Evolutionary conservation across 2,329 filamentous ascomycete species (phyloP).

Genomic region (Trichophyton simii): DNA sequence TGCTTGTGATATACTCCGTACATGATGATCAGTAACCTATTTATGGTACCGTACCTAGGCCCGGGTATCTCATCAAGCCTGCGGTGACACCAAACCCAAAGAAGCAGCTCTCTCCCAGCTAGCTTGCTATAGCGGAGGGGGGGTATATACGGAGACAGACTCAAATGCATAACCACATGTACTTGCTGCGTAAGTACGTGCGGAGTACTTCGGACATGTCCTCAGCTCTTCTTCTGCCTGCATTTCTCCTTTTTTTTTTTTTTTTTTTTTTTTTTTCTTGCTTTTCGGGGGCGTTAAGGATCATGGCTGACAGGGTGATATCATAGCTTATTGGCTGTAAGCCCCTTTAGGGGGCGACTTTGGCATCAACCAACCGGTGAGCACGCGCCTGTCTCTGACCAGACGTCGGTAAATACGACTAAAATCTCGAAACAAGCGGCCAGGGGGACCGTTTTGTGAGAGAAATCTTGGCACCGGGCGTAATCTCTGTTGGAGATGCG

Average conservation of each 20-base stretch:
- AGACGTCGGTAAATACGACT: neutral
- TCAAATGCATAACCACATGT: neutral
- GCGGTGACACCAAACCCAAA: neutral
- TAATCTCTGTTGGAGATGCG: conserved; percentile 1
- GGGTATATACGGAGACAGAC: neutral
- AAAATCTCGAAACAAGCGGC: conserved; percentile 1
- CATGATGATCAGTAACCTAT: neutral
- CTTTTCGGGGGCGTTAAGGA: neutral
- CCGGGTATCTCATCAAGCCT: neutral
- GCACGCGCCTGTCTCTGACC: conserved; percentile 1
- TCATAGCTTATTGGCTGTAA: neutral
- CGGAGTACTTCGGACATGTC: neutral
- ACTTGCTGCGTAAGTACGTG: neutral
- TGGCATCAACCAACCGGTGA: neutral
- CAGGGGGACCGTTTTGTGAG: neutral
- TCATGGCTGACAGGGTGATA: neutral
- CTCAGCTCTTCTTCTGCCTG: neutral
- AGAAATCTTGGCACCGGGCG: neutral
- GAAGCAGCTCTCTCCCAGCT: neutral
- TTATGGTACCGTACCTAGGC: neutral
- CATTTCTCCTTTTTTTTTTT: neutral
- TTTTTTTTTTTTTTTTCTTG: neutral
- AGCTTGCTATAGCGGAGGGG: neutral
- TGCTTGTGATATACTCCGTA: neutral
- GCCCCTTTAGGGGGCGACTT: neutral